These are phyloP conservation scores for Pseudonitzschia multiseries DNA, from an alignment of 108 stramenopile genomes.

Conservation along the genomic window DNA sequence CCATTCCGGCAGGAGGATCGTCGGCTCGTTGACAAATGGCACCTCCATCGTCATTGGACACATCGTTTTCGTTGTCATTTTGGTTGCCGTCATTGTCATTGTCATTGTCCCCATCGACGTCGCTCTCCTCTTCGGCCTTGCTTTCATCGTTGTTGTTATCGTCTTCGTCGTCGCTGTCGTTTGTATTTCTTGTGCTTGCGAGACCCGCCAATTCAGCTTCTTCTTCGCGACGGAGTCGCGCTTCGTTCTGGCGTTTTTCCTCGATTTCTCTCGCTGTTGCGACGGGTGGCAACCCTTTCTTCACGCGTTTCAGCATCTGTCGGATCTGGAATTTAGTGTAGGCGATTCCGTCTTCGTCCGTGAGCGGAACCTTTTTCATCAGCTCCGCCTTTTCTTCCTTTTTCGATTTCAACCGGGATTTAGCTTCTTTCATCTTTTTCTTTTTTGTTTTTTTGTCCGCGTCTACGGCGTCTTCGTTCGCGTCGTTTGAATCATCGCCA, in stretches of 20 bases:
- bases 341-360: conserved; percentile 62
- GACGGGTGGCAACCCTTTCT: conserved; percentile 69
- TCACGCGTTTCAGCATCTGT: conserved; percentile 84
- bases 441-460: conserved; percentile 19
- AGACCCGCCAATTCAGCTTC: conserved; percentile 57
- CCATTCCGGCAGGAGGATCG: neutral
- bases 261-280: conserved; percentile 71
- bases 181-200: conserved; percentile 27
- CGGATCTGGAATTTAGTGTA: conserved; percentile 84
- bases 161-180: conserved; percentile 14
- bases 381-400: conserved; percentile 42
- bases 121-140: conserved; percentile 13
- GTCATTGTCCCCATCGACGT: conserved; percentile 20
- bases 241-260: conserved; percentile 54
- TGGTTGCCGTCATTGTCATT: conserved; percentile 18
- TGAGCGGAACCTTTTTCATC: conserved; percentile 48
- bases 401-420: conserved; percentile 13
- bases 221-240: conserved; percentile 49
- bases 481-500: neutral
- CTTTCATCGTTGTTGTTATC: conserved; percentile 25
- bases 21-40: neutral
- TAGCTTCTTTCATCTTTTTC: conserved; percentile 19
- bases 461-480: conserved; percentile 9
- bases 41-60: conserved; percentile 1
- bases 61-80: conserved; percentile 17